A percentile compares a stretch with the other conserved stretches of the same genome.
Conservation (phyloP, 257 asterid species). For the Jacaranda copaia region DNA sequence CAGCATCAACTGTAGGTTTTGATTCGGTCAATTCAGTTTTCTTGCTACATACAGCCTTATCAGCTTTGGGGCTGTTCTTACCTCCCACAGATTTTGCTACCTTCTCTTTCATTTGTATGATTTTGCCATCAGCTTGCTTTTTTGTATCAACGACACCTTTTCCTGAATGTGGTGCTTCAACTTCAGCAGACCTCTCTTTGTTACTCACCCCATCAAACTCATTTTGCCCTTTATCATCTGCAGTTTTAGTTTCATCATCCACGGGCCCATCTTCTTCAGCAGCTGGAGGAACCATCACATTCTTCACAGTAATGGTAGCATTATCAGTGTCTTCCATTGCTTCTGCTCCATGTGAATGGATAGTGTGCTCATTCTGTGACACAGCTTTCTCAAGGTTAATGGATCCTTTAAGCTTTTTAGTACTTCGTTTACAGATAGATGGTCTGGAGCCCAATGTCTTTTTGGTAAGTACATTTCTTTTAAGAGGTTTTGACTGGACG, state of each 20-base stretch:
- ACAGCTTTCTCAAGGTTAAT: conserved; percentile 44
- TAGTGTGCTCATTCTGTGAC: conserved; percentile 30
- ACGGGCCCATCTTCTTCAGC: conserved; percentile 29
- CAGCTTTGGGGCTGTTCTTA: conserved; percentile 40
- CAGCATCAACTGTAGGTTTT: conserved; percentile 39
- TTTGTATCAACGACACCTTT: conserved; percentile 29
- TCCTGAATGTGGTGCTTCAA: conserved; percentile 39
- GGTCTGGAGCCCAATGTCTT: conserved; percentile 65
- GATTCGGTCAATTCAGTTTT: conserved; percentile 39
- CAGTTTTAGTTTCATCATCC: conserved; percentile 58
- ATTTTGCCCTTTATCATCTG: conserved; percentile 41
- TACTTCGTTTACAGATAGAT: conserved; percentile 44
- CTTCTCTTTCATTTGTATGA: neutral
- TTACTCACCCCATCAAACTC: conserved; percentile 34
- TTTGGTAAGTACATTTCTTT: conserved; percentile 54
- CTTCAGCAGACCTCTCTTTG: conserved; percentile 35
- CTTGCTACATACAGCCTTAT: conserved; percentile 37
- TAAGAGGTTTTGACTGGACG: conserved; percentile 43
- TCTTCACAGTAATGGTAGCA: conserved; percentile 41
- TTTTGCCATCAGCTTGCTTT: conserved; percentile 36
- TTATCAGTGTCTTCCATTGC: conserved; percentile 33
- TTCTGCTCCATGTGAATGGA: conserved; percentile 36
- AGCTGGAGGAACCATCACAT: conserved; percentile 33
- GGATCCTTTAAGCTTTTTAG: conserved; percentile 53
- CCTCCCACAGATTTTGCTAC: conserved; percentile 38